Percentiles rank a stretch among this genome's conserved stretches.
These are phyloP conservation scores for Cystoderma amianthinum DNA, from an alignment of 768 basidiomycete genomes.

Conservation along the genomic window DNA sequence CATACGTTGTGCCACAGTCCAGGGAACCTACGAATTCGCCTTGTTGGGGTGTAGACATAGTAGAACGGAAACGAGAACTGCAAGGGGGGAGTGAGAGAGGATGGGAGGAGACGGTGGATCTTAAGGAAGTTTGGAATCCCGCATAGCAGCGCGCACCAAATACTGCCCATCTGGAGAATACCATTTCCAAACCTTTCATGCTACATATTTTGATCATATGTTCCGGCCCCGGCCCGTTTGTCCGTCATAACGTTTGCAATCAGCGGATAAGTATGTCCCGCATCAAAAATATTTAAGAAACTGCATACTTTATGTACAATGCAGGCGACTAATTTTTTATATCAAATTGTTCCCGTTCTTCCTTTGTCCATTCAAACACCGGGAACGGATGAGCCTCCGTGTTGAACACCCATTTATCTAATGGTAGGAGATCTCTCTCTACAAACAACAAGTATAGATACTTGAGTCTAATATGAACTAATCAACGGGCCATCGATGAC, in stretches of 20 bases:
- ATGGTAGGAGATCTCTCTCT: conserved; percentile 51
- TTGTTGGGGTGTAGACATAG: conserved; percentile 31
- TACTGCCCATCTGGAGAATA: no score
- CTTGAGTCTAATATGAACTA: conserved; percentile 40
- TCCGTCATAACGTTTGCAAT: no score
- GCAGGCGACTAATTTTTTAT: conserved; percentile 15
- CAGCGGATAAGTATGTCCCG: no score
- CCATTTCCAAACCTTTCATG: no score
- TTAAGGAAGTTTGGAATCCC: neutral
- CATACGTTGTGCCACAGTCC: conserved; percentile 91
- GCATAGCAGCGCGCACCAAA: no score
- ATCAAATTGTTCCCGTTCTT: conserved; percentile 39
- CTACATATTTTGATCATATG: no score
- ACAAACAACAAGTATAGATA: conserved; percentile 68
- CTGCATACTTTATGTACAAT: no score
- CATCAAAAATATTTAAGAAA: no score
- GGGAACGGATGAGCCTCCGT: conserved; percentile 77
- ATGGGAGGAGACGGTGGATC: no score
- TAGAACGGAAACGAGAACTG: conserved; percentile 2
- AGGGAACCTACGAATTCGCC: conserved; percentile 88
- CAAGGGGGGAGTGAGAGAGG: neutral
- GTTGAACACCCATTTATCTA: conserved; percentile 56
- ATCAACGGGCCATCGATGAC: neutral
- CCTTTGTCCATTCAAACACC: conserved; percentile 54
- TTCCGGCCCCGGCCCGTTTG: no score